Evolutionary conservation across 768 basidiomycete species (phyloP).

Genomic region (Suillus subluteus): DNA sequence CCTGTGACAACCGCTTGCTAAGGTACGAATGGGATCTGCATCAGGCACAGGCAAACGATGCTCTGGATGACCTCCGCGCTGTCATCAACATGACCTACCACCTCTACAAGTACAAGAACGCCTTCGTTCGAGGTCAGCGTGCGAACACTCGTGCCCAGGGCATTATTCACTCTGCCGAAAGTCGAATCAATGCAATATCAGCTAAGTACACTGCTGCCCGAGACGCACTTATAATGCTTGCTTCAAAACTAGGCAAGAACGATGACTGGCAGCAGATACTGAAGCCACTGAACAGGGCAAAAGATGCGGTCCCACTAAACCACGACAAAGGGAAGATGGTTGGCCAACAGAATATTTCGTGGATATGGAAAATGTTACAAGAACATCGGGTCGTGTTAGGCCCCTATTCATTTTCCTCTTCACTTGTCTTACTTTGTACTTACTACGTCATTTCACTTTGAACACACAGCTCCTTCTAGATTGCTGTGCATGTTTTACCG

Average conservation of each 20-base stretch:
- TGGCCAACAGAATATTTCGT: neutral
- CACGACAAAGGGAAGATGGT: neutral
- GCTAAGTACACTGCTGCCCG: neutral
- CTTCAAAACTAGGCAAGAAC: conserved; percentile 1
- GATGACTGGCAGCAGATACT: neutral
- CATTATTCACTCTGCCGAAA: neutral
- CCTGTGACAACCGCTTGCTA: neutral
- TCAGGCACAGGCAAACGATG: neutral
- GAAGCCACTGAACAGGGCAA: neutral
- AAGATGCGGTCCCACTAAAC: neutral
- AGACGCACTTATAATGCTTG: neutral
- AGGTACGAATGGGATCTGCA: neutral
- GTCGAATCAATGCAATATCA: neutral
- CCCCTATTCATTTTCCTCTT: too few relatives aligned
- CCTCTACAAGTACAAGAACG: conserved; percentile 2
- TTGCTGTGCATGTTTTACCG: too few relatives aligned
- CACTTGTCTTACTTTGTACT: too few relatives aligned
- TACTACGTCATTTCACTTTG: too few relatives aligned
- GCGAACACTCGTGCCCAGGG: neutral
- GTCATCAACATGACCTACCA: conserved; percentile 6
- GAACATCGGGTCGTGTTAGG: too few relatives aligned
- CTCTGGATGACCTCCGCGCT: neutral
- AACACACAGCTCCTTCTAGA: too few relatives aligned
- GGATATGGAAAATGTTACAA: neutral
- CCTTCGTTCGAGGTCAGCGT: neutral